Conservation (phyloP, 2,329 filamentous ascomycete genomes). For the Claviceps quebecensis region DNA sequence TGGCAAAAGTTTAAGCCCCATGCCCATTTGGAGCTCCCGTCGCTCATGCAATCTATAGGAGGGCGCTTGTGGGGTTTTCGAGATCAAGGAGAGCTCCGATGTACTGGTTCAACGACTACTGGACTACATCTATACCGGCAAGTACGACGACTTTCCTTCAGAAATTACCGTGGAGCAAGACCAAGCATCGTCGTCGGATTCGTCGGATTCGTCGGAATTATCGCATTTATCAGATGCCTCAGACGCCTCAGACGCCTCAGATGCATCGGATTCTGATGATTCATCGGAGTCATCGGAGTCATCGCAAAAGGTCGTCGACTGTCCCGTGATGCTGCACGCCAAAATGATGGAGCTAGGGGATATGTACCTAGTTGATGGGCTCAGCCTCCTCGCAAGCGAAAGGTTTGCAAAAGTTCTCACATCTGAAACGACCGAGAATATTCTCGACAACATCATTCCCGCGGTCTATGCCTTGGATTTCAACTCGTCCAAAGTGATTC, state of each 20-base stretch:
- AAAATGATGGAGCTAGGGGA: background rate
- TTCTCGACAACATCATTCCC: background rate
- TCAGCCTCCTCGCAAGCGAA: background rate
- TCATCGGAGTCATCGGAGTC: background rate
- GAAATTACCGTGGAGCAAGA: too few species aligned
- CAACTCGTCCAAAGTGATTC: background rate
- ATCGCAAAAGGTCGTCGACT: background rate
- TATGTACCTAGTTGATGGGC: background rate
- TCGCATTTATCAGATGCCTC: too few species aligned
- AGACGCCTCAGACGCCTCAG: too few species aligned
- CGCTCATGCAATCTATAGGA: background rate
- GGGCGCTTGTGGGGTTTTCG: background rate
- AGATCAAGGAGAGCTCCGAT: background rate
- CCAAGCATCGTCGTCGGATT: too few species aligned
- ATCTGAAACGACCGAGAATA: background rate
- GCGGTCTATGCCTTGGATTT: background rate
- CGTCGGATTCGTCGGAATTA: too few species aligned
- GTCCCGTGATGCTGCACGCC: background rate
- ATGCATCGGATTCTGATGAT: too few species aligned
- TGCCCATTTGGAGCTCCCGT: too few species aligned
- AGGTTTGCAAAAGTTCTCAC: background rate
- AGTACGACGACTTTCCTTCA: background rate
- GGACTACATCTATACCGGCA: background rate
- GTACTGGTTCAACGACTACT: background rate
- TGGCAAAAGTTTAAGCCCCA: too few species aligned